Evolutionary conservation across 306 rosid genomes (phyloP).

Genomic region (Vachellia pachyceras): DNA sequence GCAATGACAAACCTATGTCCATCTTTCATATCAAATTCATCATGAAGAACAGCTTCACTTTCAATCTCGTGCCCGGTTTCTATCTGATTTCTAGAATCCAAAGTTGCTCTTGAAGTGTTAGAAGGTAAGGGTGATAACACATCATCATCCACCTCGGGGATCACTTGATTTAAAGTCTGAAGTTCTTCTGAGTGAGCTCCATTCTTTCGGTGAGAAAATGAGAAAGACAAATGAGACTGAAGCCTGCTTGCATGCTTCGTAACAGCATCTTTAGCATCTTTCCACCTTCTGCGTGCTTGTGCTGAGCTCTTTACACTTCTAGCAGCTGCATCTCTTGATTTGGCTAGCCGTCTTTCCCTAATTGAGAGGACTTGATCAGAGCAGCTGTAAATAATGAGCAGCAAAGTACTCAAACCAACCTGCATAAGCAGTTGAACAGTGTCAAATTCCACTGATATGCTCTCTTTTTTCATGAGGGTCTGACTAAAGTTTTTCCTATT

Average conservation of each 20-base stretch:
- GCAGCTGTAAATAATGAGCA: constrained; percentile 91
- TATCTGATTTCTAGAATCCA: constrained; percentile 52
- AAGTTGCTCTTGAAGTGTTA: constrained; percentile 45
- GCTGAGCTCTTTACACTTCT: constrained; percentile 73
- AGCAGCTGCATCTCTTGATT: constrained; percentile 90
- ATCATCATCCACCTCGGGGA: constrained; percentile 51
- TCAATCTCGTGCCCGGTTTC: constrained; percentile 62
- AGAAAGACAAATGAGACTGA: constrained; percentile 79
- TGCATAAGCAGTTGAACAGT: constrained; percentile 67
- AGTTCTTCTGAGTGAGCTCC: constrained; percentile 49
- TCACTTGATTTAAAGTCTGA: constrained; percentile 54
- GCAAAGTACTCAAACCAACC: constrained; percentile 88
- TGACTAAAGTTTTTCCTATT: constrained; percentile 1
- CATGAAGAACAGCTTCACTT: constrained; percentile 47
- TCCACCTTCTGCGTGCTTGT: constrained; percentile 84
- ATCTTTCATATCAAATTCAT: constrained; percentile 46
- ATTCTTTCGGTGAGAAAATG: constrained; percentile 59
- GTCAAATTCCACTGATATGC: constrained; percentile 44
- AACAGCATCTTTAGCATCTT: constrained; percentile 73
- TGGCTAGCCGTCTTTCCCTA: constrained; percentile 80
- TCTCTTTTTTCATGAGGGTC: constrained; percentile 8
- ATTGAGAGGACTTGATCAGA: constrained; percentile 91
- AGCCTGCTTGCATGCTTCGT: constrained; percentile 73
- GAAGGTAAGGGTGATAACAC: constrained; percentile 41
- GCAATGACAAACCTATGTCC: constrained; percentile 35